A percentile compares a stretch with the other conserved stretches of the same genome.
phyloP scores from a whole-genome alignment of 2,329 filamentous ascomycete genomes.

The Exutisphaerella laricina region DNA sequence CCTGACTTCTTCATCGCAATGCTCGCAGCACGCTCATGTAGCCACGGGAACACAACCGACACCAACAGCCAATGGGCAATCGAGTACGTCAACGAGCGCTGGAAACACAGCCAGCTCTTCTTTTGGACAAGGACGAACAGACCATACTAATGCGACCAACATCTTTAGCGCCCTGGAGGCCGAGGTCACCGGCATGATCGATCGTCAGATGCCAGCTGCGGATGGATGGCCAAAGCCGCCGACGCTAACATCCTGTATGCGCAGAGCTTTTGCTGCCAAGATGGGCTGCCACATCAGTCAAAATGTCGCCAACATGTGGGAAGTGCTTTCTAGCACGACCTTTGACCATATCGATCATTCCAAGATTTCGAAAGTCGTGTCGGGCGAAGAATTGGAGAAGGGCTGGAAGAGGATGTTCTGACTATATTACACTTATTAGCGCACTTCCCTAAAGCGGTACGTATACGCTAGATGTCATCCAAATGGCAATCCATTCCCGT shows the following conservation, averaged over 20 bases:
- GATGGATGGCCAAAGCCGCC: constrained; percentile 21
- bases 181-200: constrained; percentile 26
- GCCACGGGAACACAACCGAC: background rate
- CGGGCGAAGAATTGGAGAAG: constrained; percentile 13
- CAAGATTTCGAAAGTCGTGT: constrained; percentile 18
- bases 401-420: constrained; percentile 20
- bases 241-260: constrained; percentile 27
- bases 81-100: constrained; percentile 20
- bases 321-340: constrained; percentile 23
- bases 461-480: too few relatives aligned
- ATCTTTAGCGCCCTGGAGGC: constrained; percentile 19
- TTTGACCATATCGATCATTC: constrained; percentile 26
- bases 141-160: background rate
- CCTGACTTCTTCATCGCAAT: constrained; percentile 28
- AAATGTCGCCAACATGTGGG: constrained; percentile 30
- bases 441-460: too few relatives aligned
- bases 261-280: constrained; percentile 26
- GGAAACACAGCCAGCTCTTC: background rate
- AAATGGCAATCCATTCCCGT: too few relatives aligned
- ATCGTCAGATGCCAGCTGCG: constrained; percentile 21
- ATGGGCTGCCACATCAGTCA: constrained; percentile 19
- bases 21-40: constrained; percentile 16
- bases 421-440: too few relatives aligned
- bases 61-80: constrained; percentile 16
- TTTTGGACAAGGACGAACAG: background rate